Base-by-base conservation (phyloP, 169 alveolate genomes). In the Cryptosporidium viatorum region DNA sequence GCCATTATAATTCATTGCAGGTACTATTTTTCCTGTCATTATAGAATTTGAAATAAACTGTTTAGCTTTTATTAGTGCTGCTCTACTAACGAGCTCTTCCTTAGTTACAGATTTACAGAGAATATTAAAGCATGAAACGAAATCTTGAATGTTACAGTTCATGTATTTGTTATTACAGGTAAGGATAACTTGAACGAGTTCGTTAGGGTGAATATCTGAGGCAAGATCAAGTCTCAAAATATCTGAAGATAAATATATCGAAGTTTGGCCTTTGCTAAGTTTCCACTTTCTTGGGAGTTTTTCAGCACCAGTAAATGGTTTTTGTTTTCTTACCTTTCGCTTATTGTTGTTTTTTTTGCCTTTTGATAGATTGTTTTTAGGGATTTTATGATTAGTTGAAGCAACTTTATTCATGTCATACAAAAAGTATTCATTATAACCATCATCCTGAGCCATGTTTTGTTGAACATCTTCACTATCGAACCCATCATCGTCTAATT, bases 231-330 rank as follows among this genome's bases (percentile, higher is more conserved):
- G 41, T 1, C 62, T 55, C n/a, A 80, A 5, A 41, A 80, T 12
- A 26, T 80, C 89, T 4, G 89, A 58, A 2, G 89, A 80, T 16
- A 69, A 80, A 29, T 80, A 80, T 7, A 80, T 65, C 18, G 89
- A 80, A 37, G 89, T 31, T 10, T 80, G 89, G 3, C 89, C 89
- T 5, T 59, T 80, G 55, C 89, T 80, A 29, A 80, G 70, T 14
- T 80, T 59, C 89, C 89, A 80, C 1, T 23, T 43, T 12, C 80
- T 37, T 29, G 89, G 89, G n/a, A 80, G 39, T 29, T 45, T 80
- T 48, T 80, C 89, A 12, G 80, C 89, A 26, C 89, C 89, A 60
- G 45, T 14, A n/a, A 65, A 80, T 48, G 50, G 35, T 18, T 55
- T 52, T 48, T 31, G 70, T 16, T 33, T 41, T 50, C 45, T 80